Base-by-base conservation (phyloP, 2,329 filamentous ascomycete genomes). In the Pseudogymnoascus sp. region DNA sequence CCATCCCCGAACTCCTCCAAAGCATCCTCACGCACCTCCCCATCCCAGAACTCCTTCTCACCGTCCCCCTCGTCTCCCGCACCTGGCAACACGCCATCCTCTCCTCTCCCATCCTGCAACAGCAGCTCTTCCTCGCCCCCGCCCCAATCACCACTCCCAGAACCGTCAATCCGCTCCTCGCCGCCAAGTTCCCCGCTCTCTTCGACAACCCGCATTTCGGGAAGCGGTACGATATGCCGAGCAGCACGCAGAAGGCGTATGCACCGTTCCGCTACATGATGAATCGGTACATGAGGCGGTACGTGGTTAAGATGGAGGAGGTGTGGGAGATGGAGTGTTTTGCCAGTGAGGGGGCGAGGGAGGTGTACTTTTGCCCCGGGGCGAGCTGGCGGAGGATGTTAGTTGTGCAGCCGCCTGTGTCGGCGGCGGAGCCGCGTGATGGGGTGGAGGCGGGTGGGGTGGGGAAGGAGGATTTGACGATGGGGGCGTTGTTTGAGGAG, bases 351-450 rank as follows among this genome's bases (percentile, higher is more conserved):
- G 28, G 19, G 51, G 51, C 51, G 10, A 57, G 16, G 51, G n/a
- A 14, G 25, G 28, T 10, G 28, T 57, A 13, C 3, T 57, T 57
- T 34, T 34, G 36, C 11, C 51, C 51, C 3, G n/a, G n/a, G 10
- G 51, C 51, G n/a, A 57, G 51, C 28, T 57, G 51, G 51, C n/a
- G 51, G 28, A 34, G 28, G 51, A 57, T 57, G 51, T 14, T 57
- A 11, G 51, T 57, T 36, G 51, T 57, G 51, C 51, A 57, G 51
- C 51, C 51, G 51, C 51, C 51, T 57, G 51, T 57, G n/a, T 57
- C 51, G 51, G 51, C 28, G 28, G 36, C 16, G 28, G 28, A 16
- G n/a, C 2, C 6, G 16, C 51, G 28, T 7, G 28, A 57, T 34
- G 51, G 28, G 28, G 51, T 57, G 4, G 51, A 57, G 28, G 28